A percentile compares a stretch with the other conserved stretches of the same genome.
Evolutionary conservation across 192 early-diverging fungal genomes (phyloP).

Genomic region (Phlyctochytrium planicorne): DNA sequence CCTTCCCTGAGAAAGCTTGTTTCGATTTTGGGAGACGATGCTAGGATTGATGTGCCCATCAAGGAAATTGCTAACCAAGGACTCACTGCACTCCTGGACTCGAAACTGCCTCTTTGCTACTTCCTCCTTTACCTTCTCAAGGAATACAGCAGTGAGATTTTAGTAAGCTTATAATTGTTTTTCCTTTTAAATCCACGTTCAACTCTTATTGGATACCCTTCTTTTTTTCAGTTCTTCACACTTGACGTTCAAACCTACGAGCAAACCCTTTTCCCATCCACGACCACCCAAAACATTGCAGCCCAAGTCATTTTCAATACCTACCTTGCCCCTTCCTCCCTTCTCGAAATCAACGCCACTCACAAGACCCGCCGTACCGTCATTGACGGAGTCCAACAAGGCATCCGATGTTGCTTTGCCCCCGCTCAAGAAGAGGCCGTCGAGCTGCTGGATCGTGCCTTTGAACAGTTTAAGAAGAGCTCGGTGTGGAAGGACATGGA

Average conservation of each 20-base stretch:
- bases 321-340: conserved; percentile 6
- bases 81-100: conserved; percentile 17
- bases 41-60: conserved; percentile 11
- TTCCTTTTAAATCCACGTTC: too few species aligned
- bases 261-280: conserved; percentile 21
- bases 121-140: conserved; percentile 25
- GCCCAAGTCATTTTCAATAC: conserved; percentile 15
- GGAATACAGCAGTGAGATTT: conserved; percentile 9
- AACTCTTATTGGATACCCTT: not conserved
- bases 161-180: conserved; percentile 15
- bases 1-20: conserved; percentile 8
- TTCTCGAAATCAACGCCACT: conserved; percentile 1
- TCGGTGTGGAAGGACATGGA: conserved; percentile 3
- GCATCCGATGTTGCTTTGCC: conserved; percentile 4
- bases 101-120: conserved; percentile 25
- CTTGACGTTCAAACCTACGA: conserved; percentile 25
- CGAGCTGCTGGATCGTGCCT: not conserved
- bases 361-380: not conserved
- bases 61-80: conserved; percentile 17
- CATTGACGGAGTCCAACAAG: conserved; percentile 5
- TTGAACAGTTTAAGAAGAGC: not conserved
- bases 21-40: conserved; percentile 13
- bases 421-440: conserved; percentile 1
- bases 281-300: not conserved
- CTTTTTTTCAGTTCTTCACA: conserved; percentile 17